These are phyloP conservation scores for Penicillium brevicompactum DNA, from an alignment of 2,329 filamentous ascomycete genomes.

Conservation along the genomic window DNA sequence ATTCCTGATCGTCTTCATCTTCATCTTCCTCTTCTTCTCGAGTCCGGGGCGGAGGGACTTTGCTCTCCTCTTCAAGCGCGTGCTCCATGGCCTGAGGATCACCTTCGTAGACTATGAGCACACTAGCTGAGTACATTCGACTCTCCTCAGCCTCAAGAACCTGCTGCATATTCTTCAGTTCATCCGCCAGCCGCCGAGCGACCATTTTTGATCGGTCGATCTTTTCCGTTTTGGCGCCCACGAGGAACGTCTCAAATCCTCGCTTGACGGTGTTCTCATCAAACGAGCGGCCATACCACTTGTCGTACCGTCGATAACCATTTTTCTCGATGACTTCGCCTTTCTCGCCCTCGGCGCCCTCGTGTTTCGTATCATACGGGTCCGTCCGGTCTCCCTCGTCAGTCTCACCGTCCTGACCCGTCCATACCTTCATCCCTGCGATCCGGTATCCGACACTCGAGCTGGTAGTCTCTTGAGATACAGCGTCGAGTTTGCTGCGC, in stretches of 20 bases:
- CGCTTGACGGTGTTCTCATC: slow-evolving; percentile 56
- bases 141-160: slow-evolving; percentile 61
- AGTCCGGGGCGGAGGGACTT: slow-evolving; percentile 28
- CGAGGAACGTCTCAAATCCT: slow-evolving; percentile 61
- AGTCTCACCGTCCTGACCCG: slow-evolving; percentile 36
- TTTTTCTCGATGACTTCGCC: slow-evolving; percentile 49
- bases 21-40: slow-evolving; percentile 35
- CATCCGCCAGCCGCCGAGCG: slow-evolving; percentile 42
- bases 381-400: slow-evolving; percentile 37
- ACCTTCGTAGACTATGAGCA: slow-evolving; percentile 68
- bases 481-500: slow-evolving; percentile 60
- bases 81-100: slow-evolving; percentile 58
- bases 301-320: slow-evolving; percentile 64
- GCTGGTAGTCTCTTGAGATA: slow-evolving; percentile 62
- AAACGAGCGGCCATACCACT: slow-evolving; percentile 66
- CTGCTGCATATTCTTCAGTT: slow-evolving; percentile 48
- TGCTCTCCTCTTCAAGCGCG: slow-evolving; percentile 49
- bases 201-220: slow-evolving; percentile 49
- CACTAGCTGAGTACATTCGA: slow-evolving; percentile 67
- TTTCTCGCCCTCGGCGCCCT: slow-evolving; percentile 50
- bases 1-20: slow-evolving; percentile 32
- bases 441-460: slow-evolving; percentile 64
- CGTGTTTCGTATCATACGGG: slow-evolving; percentile 42
- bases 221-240: slow-evolving; percentile 44
- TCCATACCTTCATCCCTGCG: slow-evolving; percentile 66